Evolutionary conservation across 257 asterid genomes (phyloP).

Genomic region (Prunella vulgaris): DNA sequence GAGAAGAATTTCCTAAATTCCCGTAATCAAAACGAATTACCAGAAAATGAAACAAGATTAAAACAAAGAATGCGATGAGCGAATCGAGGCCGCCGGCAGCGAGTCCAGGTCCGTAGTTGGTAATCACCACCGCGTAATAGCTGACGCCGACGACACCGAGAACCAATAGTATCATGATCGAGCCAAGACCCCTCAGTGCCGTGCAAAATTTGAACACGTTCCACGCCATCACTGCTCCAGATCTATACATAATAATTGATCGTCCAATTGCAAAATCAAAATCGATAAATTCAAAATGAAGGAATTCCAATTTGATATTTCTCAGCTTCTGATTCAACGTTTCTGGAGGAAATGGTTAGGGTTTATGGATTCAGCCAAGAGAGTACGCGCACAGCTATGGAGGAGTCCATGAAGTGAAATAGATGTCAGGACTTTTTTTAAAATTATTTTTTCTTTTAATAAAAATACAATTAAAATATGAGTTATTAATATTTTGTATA

Average conservation of each 20-base stretch:
- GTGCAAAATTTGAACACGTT: constrained; percentile 96
- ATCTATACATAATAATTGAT: constrained; percentile 70
- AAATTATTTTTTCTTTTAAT: constrained; percentile 10
- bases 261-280: constrained; percentile 5
- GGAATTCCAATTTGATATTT: neutral
- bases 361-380: constrained; percentile 33
- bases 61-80: constrained; percentile 52
- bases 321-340: constrained; percentile 25
- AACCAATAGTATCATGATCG: constrained; percentile 93
- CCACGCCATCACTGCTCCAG: constrained; percentile 99
- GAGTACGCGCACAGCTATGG: constrained; percentile 26
- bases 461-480: neutral
- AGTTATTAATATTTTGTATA: too few species aligned
- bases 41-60: constrained; percentile 76
- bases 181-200: constrained; percentile 87
- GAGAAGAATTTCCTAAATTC: neutral
- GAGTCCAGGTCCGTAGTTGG: constrained; percentile 80
- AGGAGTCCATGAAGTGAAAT: constrained; percentile 29
- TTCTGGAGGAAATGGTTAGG: constrained; percentile 20
- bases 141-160: constrained; percentile 91
- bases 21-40: constrained; percentile 36
- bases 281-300: neutral
- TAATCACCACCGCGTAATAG: constrained; percentile 83
- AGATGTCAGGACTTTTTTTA: constrained; percentile 12
- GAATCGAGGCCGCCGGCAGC: constrained; percentile 68